These are phyloP conservation scores for Rheum nobile DNA, from an alignment of 148 eudicot genomes.

Conservation along the genomic window DNA sequence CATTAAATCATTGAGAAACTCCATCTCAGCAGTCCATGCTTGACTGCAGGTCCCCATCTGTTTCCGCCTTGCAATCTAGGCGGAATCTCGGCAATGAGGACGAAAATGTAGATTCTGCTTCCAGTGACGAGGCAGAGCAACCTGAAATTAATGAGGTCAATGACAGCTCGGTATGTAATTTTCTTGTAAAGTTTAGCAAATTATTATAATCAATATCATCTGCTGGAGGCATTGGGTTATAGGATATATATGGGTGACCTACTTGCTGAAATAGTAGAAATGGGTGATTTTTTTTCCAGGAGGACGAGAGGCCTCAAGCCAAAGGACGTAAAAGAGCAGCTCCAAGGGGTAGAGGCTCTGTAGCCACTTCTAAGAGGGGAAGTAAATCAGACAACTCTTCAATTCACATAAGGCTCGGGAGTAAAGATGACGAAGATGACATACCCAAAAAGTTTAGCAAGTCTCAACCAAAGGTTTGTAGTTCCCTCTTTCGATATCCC, in stretches of 20 bases:
- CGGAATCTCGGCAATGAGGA: slow-evolving; percentile 55
- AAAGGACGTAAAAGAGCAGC: slow-evolving; percentile 80
- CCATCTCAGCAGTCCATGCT: background rate
- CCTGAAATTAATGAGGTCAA: slow-evolving; percentile 34
- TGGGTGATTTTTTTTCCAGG: slow-evolving; percentile 20
- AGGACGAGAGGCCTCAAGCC: slow-evolving; percentile 33
- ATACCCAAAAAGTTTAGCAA: slow-evolving; percentile 30
- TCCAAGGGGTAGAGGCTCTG: slow-evolving; percentile 69
- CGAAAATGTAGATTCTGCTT: slow-evolving; percentile 72
- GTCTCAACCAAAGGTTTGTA: slow-evolving; percentile 67
- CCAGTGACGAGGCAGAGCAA: slow-evolving; percentile 53
- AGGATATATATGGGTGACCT: background rate
- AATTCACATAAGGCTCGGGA: slow-evolving; percentile 45
- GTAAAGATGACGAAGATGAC: slow-evolving; percentile 57
- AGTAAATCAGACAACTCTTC: slow-evolving; percentile 57
- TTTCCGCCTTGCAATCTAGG: slow-evolving; percentile 53
- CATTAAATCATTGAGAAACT: background rate
- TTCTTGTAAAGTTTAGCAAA: background rate
- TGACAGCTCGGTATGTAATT: slow-evolving; percentile 61
- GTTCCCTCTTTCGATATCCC: background rate
- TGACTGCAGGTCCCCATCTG: slow-evolving; percentile 67
- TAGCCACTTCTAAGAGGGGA: slow-evolving; percentile 76
- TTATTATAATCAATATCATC: background rate
- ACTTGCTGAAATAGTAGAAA: background rate
- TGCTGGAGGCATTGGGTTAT: background rate